Evolutionary conservation across 352 stramenopile genomes (phyloP).

Genomic region (Thraustotheca clavata): DNA sequence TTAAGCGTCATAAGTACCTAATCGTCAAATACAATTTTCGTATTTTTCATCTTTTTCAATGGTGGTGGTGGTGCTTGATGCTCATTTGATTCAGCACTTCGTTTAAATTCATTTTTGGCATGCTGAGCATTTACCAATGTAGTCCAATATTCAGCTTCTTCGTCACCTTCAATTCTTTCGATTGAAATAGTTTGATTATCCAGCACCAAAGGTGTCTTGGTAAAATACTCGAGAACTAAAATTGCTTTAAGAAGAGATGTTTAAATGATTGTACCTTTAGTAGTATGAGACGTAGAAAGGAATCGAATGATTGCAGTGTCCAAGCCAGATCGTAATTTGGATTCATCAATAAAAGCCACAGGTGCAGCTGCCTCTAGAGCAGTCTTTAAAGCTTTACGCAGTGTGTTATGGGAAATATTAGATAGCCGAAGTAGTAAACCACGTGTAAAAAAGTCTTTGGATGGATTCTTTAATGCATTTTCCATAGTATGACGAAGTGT

Average conservation of each 20-base stretch:
- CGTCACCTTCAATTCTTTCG: neutral
- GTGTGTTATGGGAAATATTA: neutral
- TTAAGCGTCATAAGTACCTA: too few species aligned
- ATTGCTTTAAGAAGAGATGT: neutral
- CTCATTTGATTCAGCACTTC: constrained; percentile 23
- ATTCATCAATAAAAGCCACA: constrained; percentile 16
- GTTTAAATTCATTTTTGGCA: constrained; percentile 1
- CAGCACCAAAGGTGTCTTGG: neutral
- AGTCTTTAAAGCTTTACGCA: constrained; percentile 11
- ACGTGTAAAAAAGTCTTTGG: constrained; percentile 9
- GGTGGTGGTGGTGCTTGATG: neutral
- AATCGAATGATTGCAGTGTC: neutral
- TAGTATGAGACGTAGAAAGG: constrained; percentile 13
- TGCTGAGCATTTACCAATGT: neutral
- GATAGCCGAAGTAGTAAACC: neutral
- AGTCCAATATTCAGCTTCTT: constrained; percentile 12
- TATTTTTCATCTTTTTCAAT: neutral
- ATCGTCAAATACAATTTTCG: too few species aligned
- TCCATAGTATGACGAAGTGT: constrained; percentile 12
- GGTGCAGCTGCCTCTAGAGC: constrained; percentile 8
- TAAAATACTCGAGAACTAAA: constrained; percentile 10
- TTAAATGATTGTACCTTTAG: neutral
- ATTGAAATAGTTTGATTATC: neutral
- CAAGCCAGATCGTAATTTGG: constrained; percentile 11
- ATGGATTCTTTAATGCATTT: neutral